These are phyloP conservation scores for Urtica urens DNA, from an alignment of 306 rosid species.

Conservation along the genomic window DNA sequence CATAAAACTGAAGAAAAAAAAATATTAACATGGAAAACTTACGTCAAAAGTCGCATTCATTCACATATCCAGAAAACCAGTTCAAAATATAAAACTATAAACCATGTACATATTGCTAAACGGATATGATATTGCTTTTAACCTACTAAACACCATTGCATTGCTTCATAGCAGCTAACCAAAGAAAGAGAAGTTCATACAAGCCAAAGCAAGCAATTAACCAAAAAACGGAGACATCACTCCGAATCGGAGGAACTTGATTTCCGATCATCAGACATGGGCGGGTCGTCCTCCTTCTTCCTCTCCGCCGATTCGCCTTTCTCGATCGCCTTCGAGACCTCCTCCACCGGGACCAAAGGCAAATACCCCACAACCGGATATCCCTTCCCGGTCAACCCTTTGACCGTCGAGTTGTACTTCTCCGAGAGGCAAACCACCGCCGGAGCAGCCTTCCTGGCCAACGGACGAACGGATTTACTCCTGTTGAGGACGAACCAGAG, in stretches of 20 bases:
- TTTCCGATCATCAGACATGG: conserved; percentile 10
- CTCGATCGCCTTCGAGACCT: conserved; percentile 35
- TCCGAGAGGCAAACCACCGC: conserved; percentile 31
- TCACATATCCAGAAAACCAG: no score
- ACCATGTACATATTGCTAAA: no score
- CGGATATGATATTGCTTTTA: no score
- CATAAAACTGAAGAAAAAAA: no score
- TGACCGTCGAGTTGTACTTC: conserved; percentile 48
- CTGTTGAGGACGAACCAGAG: conserved; percentile 39
- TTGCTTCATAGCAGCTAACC: no score
- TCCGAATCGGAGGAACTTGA: conserved; percentile 35
- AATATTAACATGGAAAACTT: no score
- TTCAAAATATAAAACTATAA: no score
- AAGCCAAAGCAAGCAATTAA: no score
- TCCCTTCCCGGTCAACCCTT: conserved; percentile 36
- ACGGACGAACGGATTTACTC: conserved; percentile 33
- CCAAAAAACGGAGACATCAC: no score
- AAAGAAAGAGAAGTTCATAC: no score
- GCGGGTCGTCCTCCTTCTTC: conserved; percentile 17
- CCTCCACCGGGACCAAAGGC: conserved; percentile 59
- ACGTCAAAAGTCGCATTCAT: no score
- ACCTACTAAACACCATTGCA: no score
- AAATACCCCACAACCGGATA: conserved; percentile 38
- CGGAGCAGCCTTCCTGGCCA: conserved; percentile 30
- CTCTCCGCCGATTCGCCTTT: conserved; percentile 23